A percentile compares a stretch with the other conserved stretches of the same genome.
Evolutionary conservation across 306 rosid genomes (phyloP).

Genomic region (Dalbergia cochinchinensis): DNA sequence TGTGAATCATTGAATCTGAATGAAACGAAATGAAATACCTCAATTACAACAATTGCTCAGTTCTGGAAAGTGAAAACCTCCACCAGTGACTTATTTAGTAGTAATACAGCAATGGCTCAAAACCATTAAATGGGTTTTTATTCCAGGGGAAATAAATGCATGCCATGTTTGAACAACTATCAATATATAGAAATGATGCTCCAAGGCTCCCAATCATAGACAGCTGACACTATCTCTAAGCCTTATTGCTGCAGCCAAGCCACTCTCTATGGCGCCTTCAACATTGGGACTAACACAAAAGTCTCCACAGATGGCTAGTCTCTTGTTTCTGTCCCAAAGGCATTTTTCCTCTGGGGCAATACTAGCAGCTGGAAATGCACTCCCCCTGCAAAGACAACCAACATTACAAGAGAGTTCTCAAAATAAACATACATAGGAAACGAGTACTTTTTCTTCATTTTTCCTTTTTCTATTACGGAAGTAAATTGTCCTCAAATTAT

Average conservation of each 20-base stretch:
- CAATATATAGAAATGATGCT: constrained; percentile 1
- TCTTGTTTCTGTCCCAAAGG: constrained; percentile 81
- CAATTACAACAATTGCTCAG: too few relatives aligned
- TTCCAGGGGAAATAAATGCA: neutral
- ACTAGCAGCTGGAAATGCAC: constrained; percentile 87
- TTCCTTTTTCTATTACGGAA: too few relatives aligned
- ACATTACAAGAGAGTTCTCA: neutral
- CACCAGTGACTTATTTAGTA: too few relatives aligned
- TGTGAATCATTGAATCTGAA: too few relatives aligned
- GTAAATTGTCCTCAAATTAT: too few relatives aligned
- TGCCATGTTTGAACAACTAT: neutral
- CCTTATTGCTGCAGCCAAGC: constrained; percentile 84
- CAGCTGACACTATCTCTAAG: constrained; percentile 59
- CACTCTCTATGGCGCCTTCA: constrained; percentile 90
- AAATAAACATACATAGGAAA: constrained; percentile 18
- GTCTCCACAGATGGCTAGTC: constrained; percentile 85
- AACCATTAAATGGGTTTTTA: neutral
- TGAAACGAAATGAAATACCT: too few relatives aligned
- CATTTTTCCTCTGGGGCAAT: constrained; percentile 79
- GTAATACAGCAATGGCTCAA: neutral
- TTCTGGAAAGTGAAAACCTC: too few relatives aligned
- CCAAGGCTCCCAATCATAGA: constrained; percentile 45
- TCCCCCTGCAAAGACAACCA: constrained; percentile 70
- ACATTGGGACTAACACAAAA: constrained; percentile 88
- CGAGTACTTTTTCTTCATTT: neutral